Percentiles rank a stretch among this genome's conserved stretches.
Conservation (phyloP, 2,329 filamentous ascomycete species). For the Neofusicoccum sp. region DNA sequence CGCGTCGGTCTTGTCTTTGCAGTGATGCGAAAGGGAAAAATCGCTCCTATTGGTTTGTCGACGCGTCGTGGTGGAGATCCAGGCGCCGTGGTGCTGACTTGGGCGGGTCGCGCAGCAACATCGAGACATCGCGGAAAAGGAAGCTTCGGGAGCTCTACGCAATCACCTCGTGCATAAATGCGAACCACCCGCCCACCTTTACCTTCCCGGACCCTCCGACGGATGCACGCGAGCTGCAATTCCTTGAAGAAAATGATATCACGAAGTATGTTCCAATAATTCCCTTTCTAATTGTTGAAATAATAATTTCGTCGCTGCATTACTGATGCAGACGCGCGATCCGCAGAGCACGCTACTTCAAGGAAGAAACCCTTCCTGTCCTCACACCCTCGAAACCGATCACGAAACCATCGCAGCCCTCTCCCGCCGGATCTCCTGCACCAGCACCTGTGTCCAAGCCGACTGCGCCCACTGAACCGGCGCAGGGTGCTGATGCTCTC, state of each 20-base stretch:
- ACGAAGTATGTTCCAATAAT: conserved; percentile 51
- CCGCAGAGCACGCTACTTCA: conserved; percentile 58
- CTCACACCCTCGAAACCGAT: conserved; percentile 30
- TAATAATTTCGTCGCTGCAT: conserved; percentile 23
- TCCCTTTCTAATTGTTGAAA: conserved; percentile 34
- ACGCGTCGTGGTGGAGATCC: conserved; percentile 41
- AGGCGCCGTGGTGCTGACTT: conserved; percentile 26
- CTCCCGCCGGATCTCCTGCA: conserved; percentile 30
- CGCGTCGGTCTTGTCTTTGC: conserved; percentile 29
- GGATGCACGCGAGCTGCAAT: conserved; percentile 54
- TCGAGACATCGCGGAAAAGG: conserved; percentile 81
- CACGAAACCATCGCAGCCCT: conserved; percentile 30
- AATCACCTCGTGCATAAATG: conserved; percentile 68
- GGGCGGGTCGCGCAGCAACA: conserved; percentile 35
- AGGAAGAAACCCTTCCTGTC: conserved; percentile 40
- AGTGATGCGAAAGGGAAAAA: conserved; percentile 43
- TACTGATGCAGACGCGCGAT: conserved; percentile 26
- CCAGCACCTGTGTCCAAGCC: conserved; percentile 34
- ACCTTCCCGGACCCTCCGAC: conserved; percentile 53
- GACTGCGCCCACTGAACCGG: conserved; percentile 27
- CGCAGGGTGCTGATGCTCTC: conserved; percentile 11
- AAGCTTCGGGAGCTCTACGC: conserved; percentile 86
- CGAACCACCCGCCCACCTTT: conserved; percentile 59
- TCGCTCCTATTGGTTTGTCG: conserved; percentile 43
- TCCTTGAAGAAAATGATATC: conserved; percentile 61